Evolutionary conservation across 2,329 filamentous ascomycete species (phyloP).

Genomic region (Plenodomus lindquistii): DNA sequence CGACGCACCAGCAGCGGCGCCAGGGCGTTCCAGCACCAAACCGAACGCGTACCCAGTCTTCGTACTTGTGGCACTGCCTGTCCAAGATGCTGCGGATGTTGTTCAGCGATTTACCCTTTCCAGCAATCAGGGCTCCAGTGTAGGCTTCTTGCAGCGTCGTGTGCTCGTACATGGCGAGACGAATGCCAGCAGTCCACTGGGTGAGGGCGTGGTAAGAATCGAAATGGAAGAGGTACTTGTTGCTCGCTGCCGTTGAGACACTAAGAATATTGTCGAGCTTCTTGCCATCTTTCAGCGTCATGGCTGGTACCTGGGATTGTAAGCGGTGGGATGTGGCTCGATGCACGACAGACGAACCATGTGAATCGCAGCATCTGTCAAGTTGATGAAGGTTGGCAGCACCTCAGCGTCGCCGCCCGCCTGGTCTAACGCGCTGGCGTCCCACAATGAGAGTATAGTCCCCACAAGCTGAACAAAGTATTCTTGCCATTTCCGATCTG

Average conservation of each 20-base stretch:
- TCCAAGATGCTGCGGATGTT: conserved; percentile 91
- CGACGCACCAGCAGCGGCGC: conserved; percentile 96
- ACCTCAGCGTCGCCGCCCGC: conserved; percentile 85
- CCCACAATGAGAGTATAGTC: conserved; percentile 93
- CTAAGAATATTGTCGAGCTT: conserved; percentile 93
- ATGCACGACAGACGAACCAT: conserved; percentile 67
- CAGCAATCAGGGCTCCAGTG: conserved; percentile 91
- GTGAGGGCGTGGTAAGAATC: conserved; percentile 90
- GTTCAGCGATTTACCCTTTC: conserved; percentile 86
- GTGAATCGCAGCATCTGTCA: conserved; percentile 96
- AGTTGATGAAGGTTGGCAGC: conserved; percentile 89
- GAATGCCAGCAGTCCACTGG: conserved; percentile 94
- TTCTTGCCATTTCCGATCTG: conserved; percentile 89
- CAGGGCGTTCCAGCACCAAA: conserved; percentile 96
- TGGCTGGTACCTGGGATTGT: conserved; percentile 61
- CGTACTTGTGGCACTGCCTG: conserved; percentile 72
- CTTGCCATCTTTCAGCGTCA: conserved; percentile 83
- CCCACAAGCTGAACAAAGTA: conserved; percentile 96
- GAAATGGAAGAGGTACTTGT: conserved; percentile 94
- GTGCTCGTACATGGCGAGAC: conserved; percentile 92
- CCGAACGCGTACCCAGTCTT: conserved; percentile 92
- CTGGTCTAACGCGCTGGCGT: conserved; percentile 86
- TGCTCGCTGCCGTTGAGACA: conserved; percentile 92
- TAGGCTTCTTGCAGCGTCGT: conserved; percentile 93
- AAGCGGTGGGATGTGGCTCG: conserved; percentile 7